Base-by-base conservation (phyloP, 179 eudicot genomes). In the Silene coronaria region DNA sequence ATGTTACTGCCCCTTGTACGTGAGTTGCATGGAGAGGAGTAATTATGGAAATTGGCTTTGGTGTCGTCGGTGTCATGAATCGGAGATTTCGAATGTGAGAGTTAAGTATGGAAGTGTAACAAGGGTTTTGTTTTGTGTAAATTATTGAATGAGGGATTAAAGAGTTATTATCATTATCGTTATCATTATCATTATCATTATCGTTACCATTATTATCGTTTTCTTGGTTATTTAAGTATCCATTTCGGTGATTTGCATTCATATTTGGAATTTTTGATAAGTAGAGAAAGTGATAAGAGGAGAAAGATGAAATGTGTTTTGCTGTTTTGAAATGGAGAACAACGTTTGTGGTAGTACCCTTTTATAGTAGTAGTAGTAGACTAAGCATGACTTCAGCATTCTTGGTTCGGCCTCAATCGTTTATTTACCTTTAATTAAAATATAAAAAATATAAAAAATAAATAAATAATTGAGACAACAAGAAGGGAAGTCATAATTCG, bases 21-120 rank as follows among this genome's bases (percentile, higher is more conserved):
- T 74, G 77, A 22, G 80, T 62, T 11, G 55, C 72, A 53, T 81
- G 72, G 6, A 22, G 45, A 6, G 84, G 72, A 1, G 78, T 57
- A 8, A 77, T 13, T 16, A 81, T 53, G 2, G 24, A 30, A 16
- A 53, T 26, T 6, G 80, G 80, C 26, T 68, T 77, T 6, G 80
- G 77, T 4, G 71, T 73, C 1, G 63, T 27, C 0, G 73, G 42
- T 3, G 51, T 67, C 19, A 45, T 67, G 62, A 66, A 72, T 0
- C 77, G 59, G 22, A 32, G 61, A 24, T 67, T 60, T 1, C 57
- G 58, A 8, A 77, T 62, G 38, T 60, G 38, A 70, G 76, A 34
- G 28, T 60, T 14, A 4, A 69, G 72, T 5, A 77, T 0, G 13
- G 24, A 24, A 58, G 66, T 16, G 45, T 51, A 68, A 67, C 5